These are phyloP conservation scores for Rhododendron griersonianum DNA, from an alignment of 148 eudicot species.

Conservation along the genomic window DNA sequence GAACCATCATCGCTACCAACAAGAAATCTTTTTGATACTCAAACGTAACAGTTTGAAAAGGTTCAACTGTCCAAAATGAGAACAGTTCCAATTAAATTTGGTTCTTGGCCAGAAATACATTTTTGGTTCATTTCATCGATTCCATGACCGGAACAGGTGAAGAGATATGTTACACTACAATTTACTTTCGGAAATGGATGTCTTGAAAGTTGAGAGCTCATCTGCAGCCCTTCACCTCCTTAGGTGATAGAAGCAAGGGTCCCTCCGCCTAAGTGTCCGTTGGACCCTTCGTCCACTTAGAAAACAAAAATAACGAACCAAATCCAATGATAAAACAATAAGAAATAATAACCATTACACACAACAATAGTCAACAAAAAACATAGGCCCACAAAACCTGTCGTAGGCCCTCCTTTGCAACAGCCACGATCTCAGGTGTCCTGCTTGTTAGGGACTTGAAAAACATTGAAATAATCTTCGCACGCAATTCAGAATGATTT, in stretches of 20 bases:
- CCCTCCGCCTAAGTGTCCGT: neutral
- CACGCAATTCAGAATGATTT: constrained; percentile 80
- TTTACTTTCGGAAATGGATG: neutral
- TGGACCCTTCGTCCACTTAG: neutral
- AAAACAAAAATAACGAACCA: constrained; percentile 8
- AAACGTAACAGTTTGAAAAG: neutral
- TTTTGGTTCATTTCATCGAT: neutral
- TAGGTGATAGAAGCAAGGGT: neutral
- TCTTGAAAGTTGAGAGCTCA: neutral
- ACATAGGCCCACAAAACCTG: constrained; percentile 45
- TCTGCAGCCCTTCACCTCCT: neutral
- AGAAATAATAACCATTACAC: neutral
- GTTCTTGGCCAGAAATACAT: neutral
- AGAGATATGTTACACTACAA: neutral
- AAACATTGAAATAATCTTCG: constrained; percentile 92
- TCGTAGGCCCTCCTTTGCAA: constrained; percentile 93
- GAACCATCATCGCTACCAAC: neutral
- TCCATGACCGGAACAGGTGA: neutral
- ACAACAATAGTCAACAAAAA: neutral
- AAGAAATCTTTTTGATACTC: neutral
- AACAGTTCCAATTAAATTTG: neutral
- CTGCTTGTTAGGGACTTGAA: constrained; percentile 92
- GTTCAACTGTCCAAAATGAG: neutral
- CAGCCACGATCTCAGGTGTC: constrained; percentile 88
- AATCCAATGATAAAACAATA: neutral